Evolutionary conservation across 192 early-diverging fungal genomes (phyloP), one percentile per base, ranked within the genome.

Genomic region (Entomortierella lignicola): DNA sequence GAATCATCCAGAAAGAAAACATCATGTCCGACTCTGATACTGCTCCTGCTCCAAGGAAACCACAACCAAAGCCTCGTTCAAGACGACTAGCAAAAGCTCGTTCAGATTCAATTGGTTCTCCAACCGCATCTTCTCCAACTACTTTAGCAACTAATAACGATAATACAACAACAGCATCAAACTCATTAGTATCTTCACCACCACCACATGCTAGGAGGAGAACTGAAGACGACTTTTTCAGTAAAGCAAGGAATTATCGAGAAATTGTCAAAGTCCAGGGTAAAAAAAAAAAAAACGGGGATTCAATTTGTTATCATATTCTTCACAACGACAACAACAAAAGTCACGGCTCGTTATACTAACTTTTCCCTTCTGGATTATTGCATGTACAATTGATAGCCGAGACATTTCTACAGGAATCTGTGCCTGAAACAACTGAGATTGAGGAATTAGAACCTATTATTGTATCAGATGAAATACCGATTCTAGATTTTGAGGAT

Each of bases 211-310:
- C 71, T 8, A 47, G 55, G 34, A 57, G 63, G 21, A 60, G 32
- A 18, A 37, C 66, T 29, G 75, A 79, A 20, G 75, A 79, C 43
- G 75, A 79, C 39, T 79, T 79, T 66, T 79, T 79, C 43, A 79
- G 63, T 56, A 79, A 70, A 41, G 61, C 67, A 4, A 79, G 41
- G 5, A 60, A 29, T 17, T 66, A 60, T 64, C 55, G 61, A 5
- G 55, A 63, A 4, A n/a, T 68, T 8, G n/a, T 52, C 21, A 69
- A 60, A 39, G 41, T 56, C 0, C 66, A 79, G 61, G 68, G 75
- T 79, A 69, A n/a, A 32, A 58, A 31, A 23, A 6, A 58, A n/a
- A 44, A 44, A 32, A 32, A 56, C 31, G 18, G 10, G 34, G 34
- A 37, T 37, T n/a, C n/a, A n/a, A n/a, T n/a, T n/a, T n/a, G 10